Evolutionary conservation across 164 flowering plant genomes (phyloP).

Genomic region (Macadamia integrifolia): DNA sequence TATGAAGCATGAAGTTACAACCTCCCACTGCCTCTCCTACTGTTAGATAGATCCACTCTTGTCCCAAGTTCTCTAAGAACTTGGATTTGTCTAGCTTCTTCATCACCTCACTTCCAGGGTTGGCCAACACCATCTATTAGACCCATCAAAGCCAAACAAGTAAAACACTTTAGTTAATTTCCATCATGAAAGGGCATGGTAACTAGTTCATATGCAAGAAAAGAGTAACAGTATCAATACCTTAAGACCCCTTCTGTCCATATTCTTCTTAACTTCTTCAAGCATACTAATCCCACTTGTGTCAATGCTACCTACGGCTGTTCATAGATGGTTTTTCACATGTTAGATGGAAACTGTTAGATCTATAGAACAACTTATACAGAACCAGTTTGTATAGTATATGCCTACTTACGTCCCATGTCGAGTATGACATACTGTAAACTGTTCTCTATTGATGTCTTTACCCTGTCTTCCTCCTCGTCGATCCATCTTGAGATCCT

Average conservation of each 20-base stretch:
- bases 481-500: conserved; percentile 58
- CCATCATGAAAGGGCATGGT: too few relatives aligned
- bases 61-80: conserved; percentile 48
- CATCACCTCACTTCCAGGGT: conserved; percentile 74
- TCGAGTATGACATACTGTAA: conserved; percentile 71
- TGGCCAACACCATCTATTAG: conserved; percentile 25
- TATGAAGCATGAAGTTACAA: conserved; percentile 58
- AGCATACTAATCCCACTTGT: conserved; percentile 83
- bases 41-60: conserved; percentile 62
- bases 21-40: conserved; percentile 71
- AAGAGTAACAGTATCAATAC: too few relatives aligned
- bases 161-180: too few relatives aligned
- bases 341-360: too few relatives aligned
- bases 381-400: too few relatives aligned
- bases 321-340: not conserved
- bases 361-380: too few relatives aligned
- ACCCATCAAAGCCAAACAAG: too few relatives aligned
- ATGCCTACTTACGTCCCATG: conserved; percentile 43
- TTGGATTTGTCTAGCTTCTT: conserved; percentile 65
- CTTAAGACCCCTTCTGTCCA: conserved; percentile 54
- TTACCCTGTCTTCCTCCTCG: conserved; percentile 70
- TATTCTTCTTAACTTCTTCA: conserved; percentile 52
- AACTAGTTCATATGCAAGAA: too few relatives aligned
- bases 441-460: conserved; percentile 33
- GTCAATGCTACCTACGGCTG: conserved; percentile 76